phyloP scores from a whole-genome alignment of 2,329 filamentous ascomycete species.

The Ophiostoma piceae region DNA sequence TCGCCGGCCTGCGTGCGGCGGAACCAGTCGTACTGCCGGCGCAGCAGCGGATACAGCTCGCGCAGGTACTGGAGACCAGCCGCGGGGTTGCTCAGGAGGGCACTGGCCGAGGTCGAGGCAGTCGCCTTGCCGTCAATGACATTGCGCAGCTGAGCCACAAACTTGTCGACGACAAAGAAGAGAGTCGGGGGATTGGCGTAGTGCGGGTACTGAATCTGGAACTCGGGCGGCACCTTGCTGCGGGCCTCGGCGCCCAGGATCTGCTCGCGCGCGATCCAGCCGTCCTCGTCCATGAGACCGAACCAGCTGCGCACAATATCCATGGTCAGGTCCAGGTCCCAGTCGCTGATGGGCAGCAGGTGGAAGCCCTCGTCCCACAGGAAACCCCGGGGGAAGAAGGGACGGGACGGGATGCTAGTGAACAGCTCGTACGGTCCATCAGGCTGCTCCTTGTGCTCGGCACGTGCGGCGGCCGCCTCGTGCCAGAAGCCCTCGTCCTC shows the following conservation, averaged over 20 bases:
- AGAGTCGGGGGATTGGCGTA: slow-evolving; percentile 96
- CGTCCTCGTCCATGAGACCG: slow-evolving; percentile 90
- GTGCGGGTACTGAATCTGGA: slow-evolving; percentile 92
- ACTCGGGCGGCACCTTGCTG: slow-evolving; percentile 89
- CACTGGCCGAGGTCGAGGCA: slow-evolving; percentile 43
- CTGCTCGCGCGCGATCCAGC: slow-evolving; percentile 95
- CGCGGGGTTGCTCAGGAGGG: slow-evolving; percentile 62
- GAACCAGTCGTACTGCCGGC: slow-evolving; percentile 92
- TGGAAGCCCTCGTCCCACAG: slow-evolving; percentile 99
- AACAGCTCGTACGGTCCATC: slow-evolving; percentile 87
- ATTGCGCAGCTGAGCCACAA: slow-evolving; percentile 70
- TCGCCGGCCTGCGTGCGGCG: slow-evolving; percentile 85
- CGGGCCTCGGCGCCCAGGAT: slow-evolving; percentile 88
- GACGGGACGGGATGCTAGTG: slow-evolving; percentile 82
- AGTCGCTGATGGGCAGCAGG: slow-evolving; percentile 82
- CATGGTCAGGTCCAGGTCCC: slow-evolving; percentile 81
- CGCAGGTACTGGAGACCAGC: slow-evolving; percentile 66
- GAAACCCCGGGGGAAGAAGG: slow-evolving; percentile 95
- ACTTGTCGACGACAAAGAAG: slow-evolving; percentile 79
- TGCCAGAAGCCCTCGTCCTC: slow-evolving; percentile 95
- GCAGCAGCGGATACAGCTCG: slow-evolving; percentile 77
- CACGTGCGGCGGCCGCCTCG: slow-evolving; percentile 74
- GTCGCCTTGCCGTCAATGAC: slow-evolving; percentile 44
- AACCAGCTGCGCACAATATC: slow-evolving; percentile 96
- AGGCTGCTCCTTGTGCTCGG: slow-evolving; percentile 59